Evolutionary conservation across 106 monocot species (phyloP), one percentile per base, ranked within the genome.

Genomic region (Xerophyta viscosa): DNA sequence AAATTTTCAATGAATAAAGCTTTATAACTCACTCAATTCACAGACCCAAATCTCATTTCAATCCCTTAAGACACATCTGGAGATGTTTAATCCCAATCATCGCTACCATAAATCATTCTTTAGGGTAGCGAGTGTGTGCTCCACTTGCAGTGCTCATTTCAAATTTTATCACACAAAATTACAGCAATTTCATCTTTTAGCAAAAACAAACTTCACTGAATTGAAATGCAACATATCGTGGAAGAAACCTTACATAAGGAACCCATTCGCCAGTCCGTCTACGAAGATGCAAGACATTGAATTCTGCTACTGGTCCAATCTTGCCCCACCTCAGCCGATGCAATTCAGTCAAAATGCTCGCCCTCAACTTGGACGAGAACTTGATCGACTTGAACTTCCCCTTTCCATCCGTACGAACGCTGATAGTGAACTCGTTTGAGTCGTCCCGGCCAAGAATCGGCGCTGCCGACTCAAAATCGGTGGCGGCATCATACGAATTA

Each of bases 381-480:
- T 68, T 89, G 17, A 86, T 61, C 29, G 51, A 67, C 60, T 86
- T 84, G 49, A 98, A 89, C 67, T 98, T 98, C 21, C 90, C 98
- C 15, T 69, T 69, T n/a, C 81, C 74, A 8, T 86, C 90, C 4
- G 85, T 90, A 12, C 98, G 56, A 25, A 90, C 65, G 33, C 69
- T 86, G 26, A 98, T 52, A 0, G 75, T 86, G 59, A 98, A 98
- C 71, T 90, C 98, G 47, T 55, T 49, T 20, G 71, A 46, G 18
- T 50, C 73, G 33, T 9, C 43, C 3, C 74, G 50, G 23, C 81
- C 82, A 2, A 77, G 29, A 46, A 79, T 78, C 20, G 98, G 90
- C n/a, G 72, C 73, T 4, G 90, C 85, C 36, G 62, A 75, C 45
- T 98, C 90, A 37, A 76, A 98, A 43, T 82, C 90, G 24, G 22